Percentiles rank a stretch among this genome's conserved stretches.
Evolutionary conservation across 306 rosid species (phyloP).

Genomic region (Dalbergia cochinchinensis): DNA sequence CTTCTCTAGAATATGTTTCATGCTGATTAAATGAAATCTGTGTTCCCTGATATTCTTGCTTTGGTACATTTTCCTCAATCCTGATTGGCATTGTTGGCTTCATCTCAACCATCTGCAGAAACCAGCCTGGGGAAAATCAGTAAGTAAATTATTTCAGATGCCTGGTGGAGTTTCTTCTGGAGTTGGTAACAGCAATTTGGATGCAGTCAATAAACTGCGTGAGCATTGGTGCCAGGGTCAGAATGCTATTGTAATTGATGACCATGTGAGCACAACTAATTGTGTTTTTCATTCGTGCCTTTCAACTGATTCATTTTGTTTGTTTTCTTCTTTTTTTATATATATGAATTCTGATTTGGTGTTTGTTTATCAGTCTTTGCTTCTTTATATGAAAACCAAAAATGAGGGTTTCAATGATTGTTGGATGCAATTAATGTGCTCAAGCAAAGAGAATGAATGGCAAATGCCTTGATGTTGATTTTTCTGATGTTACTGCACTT

Average conservation of each 20-base stretch:
- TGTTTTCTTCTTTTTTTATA: conserved; percentile 9
- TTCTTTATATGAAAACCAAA: conserved; percentile 10
- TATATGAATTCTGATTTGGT: neutral
- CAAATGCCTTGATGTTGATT: neutral
- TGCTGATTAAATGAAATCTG: neutral
- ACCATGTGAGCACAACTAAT: conserved; percentile 55
- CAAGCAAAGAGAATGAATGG: neutral
- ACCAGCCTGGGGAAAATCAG: conserved; percentile 41
- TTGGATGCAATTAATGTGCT: neutral
- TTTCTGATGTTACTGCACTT: neutral
- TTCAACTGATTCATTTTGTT: conserved; percentile 22
- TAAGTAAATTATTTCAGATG: conserved; percentile 50
- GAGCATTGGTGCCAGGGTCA: conserved; percentile 58
- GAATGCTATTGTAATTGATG: conserved; percentile 70
- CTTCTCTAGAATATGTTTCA: conserved; percentile 14
- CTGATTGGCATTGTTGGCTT: conserved; percentile 35
- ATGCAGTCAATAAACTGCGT: conserved; percentile 60
- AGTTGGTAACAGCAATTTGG: conserved; percentile 46
- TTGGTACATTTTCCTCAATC: conserved; percentile 15
- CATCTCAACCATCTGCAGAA: conserved; percentile 55
- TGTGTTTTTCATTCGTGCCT: conserved; percentile 6
- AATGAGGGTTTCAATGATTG: neutral
- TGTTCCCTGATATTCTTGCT: neutral
- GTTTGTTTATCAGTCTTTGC: neutral
- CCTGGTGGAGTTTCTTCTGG: conserved; percentile 48